A percentile compares a stretch with the other conserved stretches of the same genome.
Conservation (phyloP, 2,329 filamentous ascomycete species). For the Fusarium aywerte region DNA sequence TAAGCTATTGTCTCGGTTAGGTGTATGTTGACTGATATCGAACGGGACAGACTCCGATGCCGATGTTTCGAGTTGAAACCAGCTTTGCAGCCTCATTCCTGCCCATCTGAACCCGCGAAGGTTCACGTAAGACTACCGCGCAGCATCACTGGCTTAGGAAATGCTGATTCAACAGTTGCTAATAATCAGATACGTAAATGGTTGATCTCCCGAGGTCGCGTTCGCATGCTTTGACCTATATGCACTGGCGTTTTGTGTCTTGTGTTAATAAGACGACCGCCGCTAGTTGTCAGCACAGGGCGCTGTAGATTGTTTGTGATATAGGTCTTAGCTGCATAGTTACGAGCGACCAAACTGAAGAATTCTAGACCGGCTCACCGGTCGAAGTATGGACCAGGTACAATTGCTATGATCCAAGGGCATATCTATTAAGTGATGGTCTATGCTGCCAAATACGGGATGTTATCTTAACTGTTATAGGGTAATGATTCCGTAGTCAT, state of each 20-base stretch:
- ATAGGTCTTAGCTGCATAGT: conserved; percentile 20
- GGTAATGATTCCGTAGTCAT: background rate
- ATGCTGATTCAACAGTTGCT: background rate
- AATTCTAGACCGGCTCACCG: background rate
- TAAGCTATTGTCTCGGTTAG: conserved; percentile 16
- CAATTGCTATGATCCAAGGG: background rate
- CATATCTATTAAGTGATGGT: background rate
- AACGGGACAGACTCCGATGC: conserved; percentile 13
- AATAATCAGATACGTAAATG: background rate
- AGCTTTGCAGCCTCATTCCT: conserved; percentile 8
- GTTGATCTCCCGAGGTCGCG: conserved; percentile 12
- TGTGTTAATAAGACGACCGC: conserved; percentile 16
- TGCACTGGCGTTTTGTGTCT: conserved; percentile 25
- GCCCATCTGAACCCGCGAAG: background rate
- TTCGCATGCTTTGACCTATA: conserved; percentile 23
- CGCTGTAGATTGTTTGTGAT: conserved; percentile 24
- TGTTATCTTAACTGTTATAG: background rate
- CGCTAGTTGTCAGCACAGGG: conserved; percentile 3
- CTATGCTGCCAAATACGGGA: background rate
- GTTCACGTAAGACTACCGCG: background rate
- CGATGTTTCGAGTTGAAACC: conserved; percentile 30
- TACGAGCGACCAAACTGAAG: background rate
- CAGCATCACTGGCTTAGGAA: background rate
- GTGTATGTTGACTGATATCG: conserved; percentile 5
- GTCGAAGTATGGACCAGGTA: background rate